Base-by-base conservation (phyloP, 164 flowering plant species). In the Stephania cephalantha region DNA sequence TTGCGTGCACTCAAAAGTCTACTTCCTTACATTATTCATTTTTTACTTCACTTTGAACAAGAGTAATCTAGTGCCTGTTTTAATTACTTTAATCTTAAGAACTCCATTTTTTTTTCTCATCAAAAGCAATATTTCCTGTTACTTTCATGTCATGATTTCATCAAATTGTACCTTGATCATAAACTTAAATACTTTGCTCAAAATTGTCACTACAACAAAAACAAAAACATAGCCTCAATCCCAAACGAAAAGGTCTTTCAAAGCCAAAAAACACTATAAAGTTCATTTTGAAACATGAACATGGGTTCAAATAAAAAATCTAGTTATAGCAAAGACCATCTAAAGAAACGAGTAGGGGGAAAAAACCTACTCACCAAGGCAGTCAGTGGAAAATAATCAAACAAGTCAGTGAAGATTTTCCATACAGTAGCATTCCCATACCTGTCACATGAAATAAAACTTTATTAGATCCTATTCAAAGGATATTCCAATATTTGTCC, bases 351-450 rank as follows among this genome's bases (percentile, higher is more conserved):
- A 50, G 12, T 35, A 2, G 42, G 42, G 4, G 42, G 42, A 35
- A 50, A 78, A 61, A 71, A 11, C 11, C 74, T 78, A 86, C 95
- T 88, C 71, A 94, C 97, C 98, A 94, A 81, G 66, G 98, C 98
- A 61, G 98, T 94, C 75, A 92, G 79, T 8, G 97, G 98, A 77
- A 94, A 91, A 80, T 91, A 94, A 80, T 94, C 98, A 80, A 94
- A 94, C 52, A 94, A 82, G 83, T 94, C 95, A n/a, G 97, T 94
- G 75, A 94, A 94, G 75, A 78, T 90, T 88, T 94, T 94, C 98
- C 96, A 94, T 61, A 94, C 95, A 78, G 84, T 90, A 30, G 98
- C 98, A 83, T 90, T 94, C 50, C 98, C 98, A 83, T 94, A 92
- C 87, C 98, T 94, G 92, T 64, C 75, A 20, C 55, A 50, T 7